Conservation (phyloP, 805 yeast genomes). For the Saccharomycopsis schoenii region DNA sequence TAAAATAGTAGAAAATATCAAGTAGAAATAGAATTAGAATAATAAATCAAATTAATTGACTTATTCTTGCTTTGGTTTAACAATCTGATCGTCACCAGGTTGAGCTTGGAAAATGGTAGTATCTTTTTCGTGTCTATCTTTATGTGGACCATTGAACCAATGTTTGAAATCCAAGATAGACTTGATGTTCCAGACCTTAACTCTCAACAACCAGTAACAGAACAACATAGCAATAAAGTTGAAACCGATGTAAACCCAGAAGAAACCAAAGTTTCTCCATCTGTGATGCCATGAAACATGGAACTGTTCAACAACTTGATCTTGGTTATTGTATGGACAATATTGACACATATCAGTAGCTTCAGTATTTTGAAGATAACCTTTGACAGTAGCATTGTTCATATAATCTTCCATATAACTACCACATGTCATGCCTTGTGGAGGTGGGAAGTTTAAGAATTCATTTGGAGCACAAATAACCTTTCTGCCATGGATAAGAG, state of each 20-base stretch:
- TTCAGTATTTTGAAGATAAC: conserved; percentile 34
- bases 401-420: conserved; percentile 31
- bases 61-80: conserved; percentile 14
- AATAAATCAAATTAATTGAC: not conserved
- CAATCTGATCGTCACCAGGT: conserved; percentile 31
- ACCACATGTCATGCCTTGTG: conserved; percentile 41
- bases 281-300: conserved; percentile 35
- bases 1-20: not conserved
- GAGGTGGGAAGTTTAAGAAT: conserved; percentile 31
- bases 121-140: conserved; percentile 40
- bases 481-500: conserved; percentile 30
- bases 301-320: conserved; percentile 27
- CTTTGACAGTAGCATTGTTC: conserved; percentile 27
- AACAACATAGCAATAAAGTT: conserved; percentile 32
- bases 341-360: conserved; percentile 34
- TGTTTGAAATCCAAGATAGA: conserved; percentile 29
- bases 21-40: not conserved
- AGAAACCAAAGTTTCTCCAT: conserved; percentile 60
- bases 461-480: conserved; percentile 32
- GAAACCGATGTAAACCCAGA: conserved; percentile 35
- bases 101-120: conserved; percentile 32
- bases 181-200: conserved; percentile 27
- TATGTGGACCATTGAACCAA: conserved; percentile 33
- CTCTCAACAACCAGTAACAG: conserved; percentile 30
- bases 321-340: conserved; percentile 28